These are phyloP conservation scores for Candida multigemmis DNA, from an alignment of 805 yeast genomes.

Conservation along the genomic window DNA sequence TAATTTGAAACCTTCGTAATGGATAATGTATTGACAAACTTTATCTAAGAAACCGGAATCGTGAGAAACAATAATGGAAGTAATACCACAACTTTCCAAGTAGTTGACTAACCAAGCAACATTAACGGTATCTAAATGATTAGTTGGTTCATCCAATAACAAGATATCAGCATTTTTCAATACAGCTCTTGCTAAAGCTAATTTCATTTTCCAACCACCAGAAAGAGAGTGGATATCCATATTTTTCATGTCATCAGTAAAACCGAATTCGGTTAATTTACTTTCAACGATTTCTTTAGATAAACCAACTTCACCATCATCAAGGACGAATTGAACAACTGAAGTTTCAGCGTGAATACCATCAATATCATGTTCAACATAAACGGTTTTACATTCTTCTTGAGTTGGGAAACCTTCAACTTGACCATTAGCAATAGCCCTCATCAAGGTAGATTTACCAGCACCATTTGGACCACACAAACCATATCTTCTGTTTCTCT, in stretches of 20 bases:
- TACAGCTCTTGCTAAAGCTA: slow-evolving; percentile 98
- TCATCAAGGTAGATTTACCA: slow-evolving; percentile 64
- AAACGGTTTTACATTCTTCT: slow-evolving; percentile 97
- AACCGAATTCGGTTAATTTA: slow-evolving; percentile 83
- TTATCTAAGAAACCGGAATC: slow-evolving; percentile 99
- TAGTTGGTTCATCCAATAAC: slow-evolving; percentile 98
- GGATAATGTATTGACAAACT: slow-evolving; percentile 96
- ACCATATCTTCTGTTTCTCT: slow-evolving; percentile 99
- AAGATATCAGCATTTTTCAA: slow-evolving; percentile 96
- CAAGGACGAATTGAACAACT: slow-evolving; percentile 85
- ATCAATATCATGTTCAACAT: slow-evolving; percentile 99
- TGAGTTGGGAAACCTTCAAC: slow-evolving; percentile 99
- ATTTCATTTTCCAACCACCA: slow-evolving; percentile 99
- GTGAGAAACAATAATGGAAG: slow-evolving; percentile 98
- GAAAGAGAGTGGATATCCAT: slow-evolving; percentile 96
- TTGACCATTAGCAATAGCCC: slow-evolving; percentile 95
- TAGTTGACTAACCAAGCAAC: slow-evolving; percentile 99
- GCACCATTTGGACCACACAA: slow-evolving; percentile 61
- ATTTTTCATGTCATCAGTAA: slow-evolving; percentile 85
- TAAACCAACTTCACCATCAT: slow-evolving; percentile 68
- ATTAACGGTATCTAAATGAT: slow-evolving; percentile 99
- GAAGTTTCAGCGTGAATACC: slow-evolving; percentile 96
- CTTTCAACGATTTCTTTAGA: slow-evolving; percentile 61
- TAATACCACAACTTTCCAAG: slow-evolving; percentile 97
- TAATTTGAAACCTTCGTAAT: slow-evolving; percentile 99